Evolutionary conservation across 2,329 filamentous ascomycete genomes (phyloP).

Genomic region (Pseudophaeomoniella oleicola): DNA sequence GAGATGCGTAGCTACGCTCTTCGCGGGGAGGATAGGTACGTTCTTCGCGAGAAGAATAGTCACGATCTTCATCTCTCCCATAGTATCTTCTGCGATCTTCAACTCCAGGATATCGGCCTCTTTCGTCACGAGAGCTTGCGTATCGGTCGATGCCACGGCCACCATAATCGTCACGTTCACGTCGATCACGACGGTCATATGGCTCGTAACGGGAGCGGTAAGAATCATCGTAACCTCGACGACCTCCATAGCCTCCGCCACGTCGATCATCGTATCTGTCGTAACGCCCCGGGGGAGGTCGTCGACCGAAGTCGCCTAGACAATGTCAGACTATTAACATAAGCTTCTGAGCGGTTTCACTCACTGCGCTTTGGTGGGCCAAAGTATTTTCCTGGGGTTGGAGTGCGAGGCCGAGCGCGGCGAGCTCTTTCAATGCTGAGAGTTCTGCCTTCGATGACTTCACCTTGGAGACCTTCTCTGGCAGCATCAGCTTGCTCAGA

Average conservation of each 20-base stretch:
- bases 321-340: no score
- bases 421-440: slow-evolving; percentile 98
- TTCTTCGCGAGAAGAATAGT: slow-evolving; percentile 13
- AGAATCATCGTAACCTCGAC: slow-evolving; percentile 35
- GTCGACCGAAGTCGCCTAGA: slow-evolving; percentile 30
- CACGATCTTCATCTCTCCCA: slow-evolving; percentile 37
- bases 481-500: slow-evolving; percentile 91
- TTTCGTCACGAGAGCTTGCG: slow-evolving; percentile 21
- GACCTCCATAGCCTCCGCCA: slow-evolving; percentile 35
- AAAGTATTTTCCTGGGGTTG: slow-evolving; percentile 97
- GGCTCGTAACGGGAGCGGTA: slow-evolving; percentile 28
- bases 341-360: no score
- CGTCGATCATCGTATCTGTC: slow-evolving; percentile 37
- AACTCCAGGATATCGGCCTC: slow-evolving; percentile 25
- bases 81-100: slow-evolving; percentile 33
- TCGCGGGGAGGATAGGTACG: slow-evolving; percentile 3
- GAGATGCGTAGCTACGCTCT: no score
- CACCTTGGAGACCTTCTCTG: slow-evolving; percentile 89
- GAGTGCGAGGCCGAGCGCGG: slow-evolving; percentile 83
- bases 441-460: slow-evolving; percentile 87
- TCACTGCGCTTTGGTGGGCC: slow-evolving; percentile 93
- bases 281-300: slow-evolving; percentile 28
- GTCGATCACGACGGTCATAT: slow-evolving; percentile 28
- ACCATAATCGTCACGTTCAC: slow-evolving; percentile 25
- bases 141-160: slow-evolving; percentile 34